phyloP scores from a whole-genome alignment of 2,329 filamentous ascomycete genomes.

The Fusarium tuaranense region DNA sequence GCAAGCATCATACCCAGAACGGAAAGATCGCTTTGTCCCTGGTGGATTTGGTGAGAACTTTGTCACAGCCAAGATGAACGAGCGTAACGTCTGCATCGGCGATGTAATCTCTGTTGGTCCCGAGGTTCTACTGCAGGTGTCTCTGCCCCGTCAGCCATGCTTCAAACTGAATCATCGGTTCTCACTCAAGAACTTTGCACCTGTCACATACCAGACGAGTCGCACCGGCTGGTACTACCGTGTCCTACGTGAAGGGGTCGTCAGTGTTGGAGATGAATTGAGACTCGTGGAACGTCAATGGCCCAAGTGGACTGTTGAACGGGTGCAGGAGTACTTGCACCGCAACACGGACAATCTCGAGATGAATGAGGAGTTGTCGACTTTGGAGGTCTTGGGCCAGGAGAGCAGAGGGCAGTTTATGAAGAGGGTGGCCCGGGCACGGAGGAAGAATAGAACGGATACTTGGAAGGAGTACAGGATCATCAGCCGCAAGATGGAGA shows the following conservation, averaged over 20 bases:
- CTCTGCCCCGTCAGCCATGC: slow-evolving; percentile 72
- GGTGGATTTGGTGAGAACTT: slow-evolving; percentile 76
- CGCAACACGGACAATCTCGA: slow-evolving; percentile 62
- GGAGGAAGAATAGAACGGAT: slow-evolving; percentile 40
- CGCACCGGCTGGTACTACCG: slow-evolving; percentile 77
- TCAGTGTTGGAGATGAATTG: slow-evolving; percentile 68
- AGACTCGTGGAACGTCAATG: slow-evolving; percentile 59
- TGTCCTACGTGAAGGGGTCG: slow-evolving; percentile 65
- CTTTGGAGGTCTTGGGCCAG: slow-evolving; percentile 62
- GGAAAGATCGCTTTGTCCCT: slow-evolving; percentile 37
- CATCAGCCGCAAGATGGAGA: slow-evolving; percentile 63
- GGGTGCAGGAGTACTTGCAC: slow-evolving; percentile 72
- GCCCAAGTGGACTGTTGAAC: slow-evolving; percentile 72
- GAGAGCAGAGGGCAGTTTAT: slow-evolving; percentile 63
- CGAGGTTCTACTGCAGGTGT: slow-evolving; percentile 67
- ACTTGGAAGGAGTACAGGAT: slow-evolving; percentile 62
- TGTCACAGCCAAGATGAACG: slow-evolving; percentile 68
- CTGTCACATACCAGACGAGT: slow-evolving; percentile 65
- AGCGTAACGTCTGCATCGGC: slow-evolving; percentile 74
- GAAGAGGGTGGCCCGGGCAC: slow-evolving; percentile 61
- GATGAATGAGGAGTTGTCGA: slow-evolving; percentile 65
- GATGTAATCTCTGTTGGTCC: slow-evolving; percentile 67
- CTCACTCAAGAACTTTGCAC: slow-evolving; percentile 70
- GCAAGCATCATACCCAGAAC: not conserved
- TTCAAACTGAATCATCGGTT: slow-evolving; percentile 79